These are phyloP conservation scores for Phaeosphaeriaceae sp. DNA, from an alignment of 2,329 filamentous ascomycete species.

Conservation along the genomic window DNA sequence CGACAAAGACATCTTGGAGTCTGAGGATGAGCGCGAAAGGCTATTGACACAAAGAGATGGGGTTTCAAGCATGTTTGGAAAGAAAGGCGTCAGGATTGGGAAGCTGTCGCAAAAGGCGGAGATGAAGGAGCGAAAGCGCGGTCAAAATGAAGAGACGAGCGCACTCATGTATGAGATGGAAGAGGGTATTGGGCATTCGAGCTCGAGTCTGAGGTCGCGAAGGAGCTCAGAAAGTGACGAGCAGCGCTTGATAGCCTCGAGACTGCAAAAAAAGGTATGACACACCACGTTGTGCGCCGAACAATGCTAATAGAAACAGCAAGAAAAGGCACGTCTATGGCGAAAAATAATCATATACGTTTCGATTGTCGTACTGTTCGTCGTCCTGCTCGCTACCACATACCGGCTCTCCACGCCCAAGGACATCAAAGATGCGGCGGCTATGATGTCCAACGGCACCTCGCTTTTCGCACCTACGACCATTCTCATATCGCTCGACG, in stretches of 20 bases:
- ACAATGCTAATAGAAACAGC: slow-evolving; percentile 24
- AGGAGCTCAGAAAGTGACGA: slow-evolving; percentile 56
- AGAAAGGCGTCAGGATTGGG: slow-evolving; percentile 40
- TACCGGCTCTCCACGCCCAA: slow-evolving; percentile 59
- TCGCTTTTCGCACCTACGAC: slow-evolving; percentile 90
- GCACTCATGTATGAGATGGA: slow-evolving; percentile 92
- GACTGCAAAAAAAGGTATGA: slow-evolving; percentile 44
- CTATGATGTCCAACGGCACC: slow-evolving; percentile 75
- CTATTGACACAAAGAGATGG: slow-evolving; percentile 45
- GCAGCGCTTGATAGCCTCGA: slow-evolving; percentile 62
- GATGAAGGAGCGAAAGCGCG: slow-evolving; percentile 50
- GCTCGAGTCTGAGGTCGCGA: slow-evolving; percentile 37
- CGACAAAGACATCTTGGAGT: slow-evolving; percentile 52
- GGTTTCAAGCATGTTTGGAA: slow-evolving; percentile 39
- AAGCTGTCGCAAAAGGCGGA: slow-evolving; percentile 30
- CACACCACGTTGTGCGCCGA: slow-evolving; percentile 35
- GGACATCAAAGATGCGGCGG: slow-evolving; percentile 30
- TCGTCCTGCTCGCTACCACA: slow-evolving; percentile 62
- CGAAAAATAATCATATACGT: slow-evolving; percentile 51
- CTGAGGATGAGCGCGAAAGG: slow-evolving; percentile 56
- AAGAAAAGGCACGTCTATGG: slow-evolving; percentile 44
- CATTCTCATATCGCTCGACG: slow-evolving; percentile 91
- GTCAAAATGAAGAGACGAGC: slow-evolving; percentile 68
- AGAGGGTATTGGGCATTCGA: slow-evolving; percentile 74
- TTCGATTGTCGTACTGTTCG: slow-evolving; percentile 60